phyloP scores from a whole-genome alignment of 1,284 basidiomycete genomes.

The Ustilago hordei region DNA sequence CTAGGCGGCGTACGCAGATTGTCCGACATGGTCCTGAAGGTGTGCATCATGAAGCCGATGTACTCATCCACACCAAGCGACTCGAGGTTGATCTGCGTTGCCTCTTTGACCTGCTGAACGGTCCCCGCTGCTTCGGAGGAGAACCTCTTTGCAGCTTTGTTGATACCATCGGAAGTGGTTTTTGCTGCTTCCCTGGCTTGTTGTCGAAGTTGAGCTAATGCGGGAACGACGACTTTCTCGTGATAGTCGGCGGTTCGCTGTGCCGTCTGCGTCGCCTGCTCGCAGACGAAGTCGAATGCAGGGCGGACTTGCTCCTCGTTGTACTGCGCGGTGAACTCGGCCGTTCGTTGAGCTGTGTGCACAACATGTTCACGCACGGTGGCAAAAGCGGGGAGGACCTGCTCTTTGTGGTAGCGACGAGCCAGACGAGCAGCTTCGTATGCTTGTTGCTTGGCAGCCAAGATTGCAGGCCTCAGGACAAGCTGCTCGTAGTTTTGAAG shows the following conservation, averaged over 20 bases:
- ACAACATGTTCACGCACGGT: conserved; percentile 27
- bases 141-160: conserved; percentile 36
- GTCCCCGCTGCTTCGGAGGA: conserved; percentile 25
- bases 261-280: conserved; percentile 25
- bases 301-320: conserved; percentile 19
- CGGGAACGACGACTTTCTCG: conserved; percentile 24
- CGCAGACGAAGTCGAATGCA: conserved; percentile 14
- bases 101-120: conserved; percentile 30
- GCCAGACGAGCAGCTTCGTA: conserved; percentile 31
- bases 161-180: conserved; percentile 27
- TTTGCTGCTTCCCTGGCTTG: conserved; percentile 32
- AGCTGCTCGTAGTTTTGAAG: conserved; percentile 23
- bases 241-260: conserved; percentile 19
- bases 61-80: conserved; percentile 36
- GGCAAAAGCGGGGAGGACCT: conserved; percentile 19
- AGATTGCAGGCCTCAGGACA: conserved; percentile 17
- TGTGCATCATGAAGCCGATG: conserved; percentile 32
- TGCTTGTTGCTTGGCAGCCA: conserved; percentile 19
- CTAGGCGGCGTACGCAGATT: conserved; percentile 6
- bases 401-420: conserved; percentile 24
- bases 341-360: conserved; percentile 18
- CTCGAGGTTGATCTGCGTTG: conserved; percentile 27
- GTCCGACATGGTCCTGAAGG: conserved; percentile 15
- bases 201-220: conserved; percentile 10
- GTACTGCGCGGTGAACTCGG: conserved; percentile 15